Evolutionary conservation across 2,329 filamentous ascomycete genomes (phyloP).

Genomic region (Aspergillus sp.): DNA sequence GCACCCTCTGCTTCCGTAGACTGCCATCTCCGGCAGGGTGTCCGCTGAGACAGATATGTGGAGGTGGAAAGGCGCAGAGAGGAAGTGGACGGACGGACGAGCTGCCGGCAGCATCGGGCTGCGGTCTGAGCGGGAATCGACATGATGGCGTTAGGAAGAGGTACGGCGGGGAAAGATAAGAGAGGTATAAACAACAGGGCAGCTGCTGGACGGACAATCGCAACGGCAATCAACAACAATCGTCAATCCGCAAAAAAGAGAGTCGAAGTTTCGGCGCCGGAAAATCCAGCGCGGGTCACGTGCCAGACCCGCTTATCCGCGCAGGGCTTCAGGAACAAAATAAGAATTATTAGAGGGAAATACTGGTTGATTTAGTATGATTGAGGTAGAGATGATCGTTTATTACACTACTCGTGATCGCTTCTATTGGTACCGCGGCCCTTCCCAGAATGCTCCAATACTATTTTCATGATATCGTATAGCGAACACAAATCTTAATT

Average conservation of each 20-base stretch:
- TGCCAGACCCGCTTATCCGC: slow-evolving; percentile 8
- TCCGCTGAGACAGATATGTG: slow-evolving; percentile 34
- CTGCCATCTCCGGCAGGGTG: slow-evolving; percentile 68
- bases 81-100: slow-evolving; percentile 34
- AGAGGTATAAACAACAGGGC: slow-evolving; percentile 5
- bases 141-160: slow-evolving; percentile 23
- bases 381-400: too few relatives aligned
- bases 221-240: slow-evolving; percentile 5
- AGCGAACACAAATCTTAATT: not conserved
- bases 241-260: slow-evolving; percentile 21
- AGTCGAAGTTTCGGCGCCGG: slow-evolving; percentile 19
- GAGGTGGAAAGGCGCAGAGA: slow-evolving; percentile 35
- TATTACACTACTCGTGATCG: not conserved
- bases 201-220: slow-evolving; percentile 2
- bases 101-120: slow-evolving; percentile 39
- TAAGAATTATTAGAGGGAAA: not conserved
- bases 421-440: too few relatives aligned
- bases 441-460: not conserved
- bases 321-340: not conserved
- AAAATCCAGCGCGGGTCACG: slow-evolving; percentile 29
- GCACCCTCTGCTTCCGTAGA: slow-evolving; percentile 60
- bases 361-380: not conserved
- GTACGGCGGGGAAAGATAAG: slow-evolving; percentile 8
- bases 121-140: slow-evolving; percentile 34
- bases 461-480: slow-evolving; percentile 1